Evolutionary conservation across 495 filamentous ascomycete genomes (phyloP), one percentile per base, ranked within the genome.

Genomic region (Hyphodiscus hymeniophilus): DNA sequence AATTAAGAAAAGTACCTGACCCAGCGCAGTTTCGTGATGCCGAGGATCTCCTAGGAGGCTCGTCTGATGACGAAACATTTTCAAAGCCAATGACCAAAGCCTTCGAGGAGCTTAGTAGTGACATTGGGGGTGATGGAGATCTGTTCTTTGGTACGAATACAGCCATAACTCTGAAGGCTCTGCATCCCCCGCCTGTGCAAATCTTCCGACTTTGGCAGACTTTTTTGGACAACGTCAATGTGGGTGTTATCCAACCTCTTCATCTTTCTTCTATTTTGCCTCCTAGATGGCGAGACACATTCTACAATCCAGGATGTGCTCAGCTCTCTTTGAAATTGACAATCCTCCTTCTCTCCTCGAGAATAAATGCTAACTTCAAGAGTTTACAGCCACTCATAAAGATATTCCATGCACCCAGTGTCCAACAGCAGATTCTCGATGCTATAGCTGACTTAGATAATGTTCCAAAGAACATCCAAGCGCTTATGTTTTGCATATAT

Each of bases 401-500:
- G 42, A 59, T 75, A 21, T 67, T 70, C 0, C 73, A 79, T 50
- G 64, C 63, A 3, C 72, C 75, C 1, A 72, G 56, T 23, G 47
- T 72, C 1, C 75, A 76, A 50, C 63, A 65, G 24, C 48, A 61
- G 24, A 63, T 78, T 12, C 55, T 72, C 20, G 62, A 67, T 18
- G 71, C 69, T 5, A 64, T 55, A 15, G 52, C 59, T 22, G 56
- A 66, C 32, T 41, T 70, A 1, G 44, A 59, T 11, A 53, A 54
- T 6, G 45, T 71, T 5, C 53, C 61, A 3, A 68, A 61, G 30
- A 63, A 63, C 3, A 56, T 66, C 13, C 66, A 75, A 38, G 64
- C 66, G 23, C 51, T 78, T 23, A 64, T 77, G 59, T 78, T 76
- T 40, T 60, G 63, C 3, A 72, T 78, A 2, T 78, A 74, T 47